Conservation (phyloP, 2,329 filamentous ascomycete species). For the Erysiphe neolycopersici region DNA sequence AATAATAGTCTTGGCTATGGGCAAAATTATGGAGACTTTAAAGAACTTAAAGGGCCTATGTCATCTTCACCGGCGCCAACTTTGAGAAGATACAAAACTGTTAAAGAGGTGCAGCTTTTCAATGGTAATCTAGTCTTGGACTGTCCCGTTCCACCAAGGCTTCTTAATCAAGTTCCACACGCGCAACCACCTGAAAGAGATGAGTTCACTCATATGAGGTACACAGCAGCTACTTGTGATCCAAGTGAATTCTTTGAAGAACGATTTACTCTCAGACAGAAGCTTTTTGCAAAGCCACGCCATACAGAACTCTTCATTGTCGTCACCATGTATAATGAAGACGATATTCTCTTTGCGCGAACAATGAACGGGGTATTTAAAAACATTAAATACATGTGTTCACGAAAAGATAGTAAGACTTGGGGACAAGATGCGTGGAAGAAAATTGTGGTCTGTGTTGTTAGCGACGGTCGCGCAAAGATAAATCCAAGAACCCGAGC, state of each 20-base stretch:
- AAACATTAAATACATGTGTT: conserved; percentile 97
- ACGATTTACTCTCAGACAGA: conserved; percentile 77
- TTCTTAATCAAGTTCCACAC: conserved; percentile 30
- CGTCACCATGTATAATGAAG: conserved; percentile 97
- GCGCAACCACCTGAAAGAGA: conserved; percentile 43
- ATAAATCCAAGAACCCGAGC: conserved; percentile 84
- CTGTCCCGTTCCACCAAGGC: conserved; percentile 71
- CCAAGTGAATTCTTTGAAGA: conserved; percentile 67
- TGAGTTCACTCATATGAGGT: conserved; percentile 77
- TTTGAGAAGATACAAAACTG: conserved; percentile 86
- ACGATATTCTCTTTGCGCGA: conserved; percentile 81
- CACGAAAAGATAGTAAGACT: conserved; percentile 73
- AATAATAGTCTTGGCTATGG: conserved; percentile 21
- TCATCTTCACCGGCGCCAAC: conserved; percentile 23
- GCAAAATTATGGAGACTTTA: conserved; percentile 24
- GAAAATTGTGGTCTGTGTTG: conserved; percentile 95
- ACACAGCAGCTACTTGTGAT: conserved; percentile 85
- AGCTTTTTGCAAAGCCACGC: conserved; percentile 70
- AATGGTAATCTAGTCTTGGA: conserved; percentile 91
- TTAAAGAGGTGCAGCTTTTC: conserved; percentile 94
- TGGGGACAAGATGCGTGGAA: conserved; percentile 99
- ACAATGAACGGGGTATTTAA: conserved; percentile 97
- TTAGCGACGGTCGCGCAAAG: conserved; percentile 89
- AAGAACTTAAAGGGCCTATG: conserved; percentile 17
- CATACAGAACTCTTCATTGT: conserved; percentile 93